These are phyloP conservation scores for Chaetomium olivaceum DNA, from an alignment of 2,329 filamentous ascomycete species.

Conservation along the genomic window DNA sequence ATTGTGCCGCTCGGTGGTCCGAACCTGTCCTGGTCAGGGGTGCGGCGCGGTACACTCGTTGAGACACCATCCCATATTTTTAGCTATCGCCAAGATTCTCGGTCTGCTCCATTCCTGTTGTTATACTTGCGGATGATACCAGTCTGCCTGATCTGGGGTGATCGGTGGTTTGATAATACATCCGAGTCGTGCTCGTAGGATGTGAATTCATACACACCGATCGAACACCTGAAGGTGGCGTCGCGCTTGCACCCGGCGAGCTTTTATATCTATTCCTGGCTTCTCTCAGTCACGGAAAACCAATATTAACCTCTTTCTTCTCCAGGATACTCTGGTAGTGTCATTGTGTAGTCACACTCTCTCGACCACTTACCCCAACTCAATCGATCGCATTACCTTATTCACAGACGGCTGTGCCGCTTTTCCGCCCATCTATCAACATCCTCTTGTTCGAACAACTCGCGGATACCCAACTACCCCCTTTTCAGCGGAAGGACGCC, in stretches of 20 bases:
- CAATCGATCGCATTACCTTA: neutral
- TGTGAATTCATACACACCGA: neutral
- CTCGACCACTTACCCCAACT: neutral
- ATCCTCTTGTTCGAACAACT: neutral
- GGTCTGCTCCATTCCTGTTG: neutral
- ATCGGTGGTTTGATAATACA: neutral
- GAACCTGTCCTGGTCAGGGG: neutral
- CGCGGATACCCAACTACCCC: neutral
- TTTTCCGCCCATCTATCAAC: neutral
- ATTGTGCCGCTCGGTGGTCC: neutral
- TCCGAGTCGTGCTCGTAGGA: neutral
- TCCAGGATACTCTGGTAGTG: neutral
- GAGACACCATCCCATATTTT: neutral
- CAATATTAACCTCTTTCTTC: neutral
- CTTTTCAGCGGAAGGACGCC: neutral
- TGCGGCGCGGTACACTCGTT: neutral
- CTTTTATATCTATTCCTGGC: neutral
- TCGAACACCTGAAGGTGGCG: neutral
- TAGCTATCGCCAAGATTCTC: neutral
- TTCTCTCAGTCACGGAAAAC: neutral
- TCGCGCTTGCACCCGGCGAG: neutral
- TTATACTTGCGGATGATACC: neutral
- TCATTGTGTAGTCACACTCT: neutral
- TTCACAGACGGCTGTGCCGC: neutral
- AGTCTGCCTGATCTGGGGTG: neutral